These are phyloP conservation scores for Amphirosellinia nigrospora DNA, from an alignment of 495 filamentous ascomycete genomes.

Conservation along the genomic window DNA sequence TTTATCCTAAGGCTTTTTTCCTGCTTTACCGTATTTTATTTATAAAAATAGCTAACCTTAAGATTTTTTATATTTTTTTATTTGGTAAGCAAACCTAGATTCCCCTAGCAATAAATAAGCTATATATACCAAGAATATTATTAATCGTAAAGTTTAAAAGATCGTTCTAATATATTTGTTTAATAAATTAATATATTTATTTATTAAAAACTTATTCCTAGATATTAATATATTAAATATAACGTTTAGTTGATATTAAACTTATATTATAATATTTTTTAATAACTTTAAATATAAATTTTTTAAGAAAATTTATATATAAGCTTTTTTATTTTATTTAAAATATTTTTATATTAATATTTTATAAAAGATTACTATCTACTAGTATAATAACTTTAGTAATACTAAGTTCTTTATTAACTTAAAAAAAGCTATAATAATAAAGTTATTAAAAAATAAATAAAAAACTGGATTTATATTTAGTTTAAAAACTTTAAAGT, in stretches of 20 bases:
- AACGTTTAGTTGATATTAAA: background rate
- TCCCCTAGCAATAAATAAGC: background rate
- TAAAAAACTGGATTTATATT: background rate
- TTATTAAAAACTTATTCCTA: background rate
- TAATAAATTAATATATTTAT: background rate
- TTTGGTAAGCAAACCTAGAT: background rate
- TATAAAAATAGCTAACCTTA: background rate
- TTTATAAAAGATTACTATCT: background rate
- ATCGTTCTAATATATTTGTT: background rate
- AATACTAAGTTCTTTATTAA: background rate
- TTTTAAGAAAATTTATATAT: background rate
- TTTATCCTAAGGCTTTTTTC: background rate
- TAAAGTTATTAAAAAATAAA: background rate
- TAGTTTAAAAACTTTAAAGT: background rate
- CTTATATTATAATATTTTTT: background rate
- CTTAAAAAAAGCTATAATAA: background rate
- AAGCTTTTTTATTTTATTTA: background rate
- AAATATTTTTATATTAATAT: background rate
- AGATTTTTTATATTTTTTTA: background rate
- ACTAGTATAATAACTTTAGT: background rate
- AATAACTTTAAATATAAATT: background rate
- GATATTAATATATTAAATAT: background rate
- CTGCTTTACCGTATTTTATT: background rate
- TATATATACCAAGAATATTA: background rate
- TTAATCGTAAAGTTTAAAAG: background rate